Conservation (phyloP, 176 grass and related monocot species). For the Oryza coarctata region DNA sequence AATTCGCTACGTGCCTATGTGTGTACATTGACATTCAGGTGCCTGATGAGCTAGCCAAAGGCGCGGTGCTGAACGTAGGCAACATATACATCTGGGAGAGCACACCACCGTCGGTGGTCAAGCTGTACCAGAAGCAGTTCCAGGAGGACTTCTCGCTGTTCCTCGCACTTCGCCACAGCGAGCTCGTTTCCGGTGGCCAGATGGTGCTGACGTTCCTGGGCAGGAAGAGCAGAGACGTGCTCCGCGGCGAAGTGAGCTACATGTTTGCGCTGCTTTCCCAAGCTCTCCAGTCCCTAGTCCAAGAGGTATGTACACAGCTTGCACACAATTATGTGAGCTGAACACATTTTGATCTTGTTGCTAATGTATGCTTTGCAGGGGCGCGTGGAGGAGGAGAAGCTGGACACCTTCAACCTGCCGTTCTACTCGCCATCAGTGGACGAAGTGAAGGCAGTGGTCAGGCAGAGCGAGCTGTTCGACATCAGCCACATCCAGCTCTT, state of each 20-base stretch:
- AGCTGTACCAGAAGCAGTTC: constrained; percentile 39
- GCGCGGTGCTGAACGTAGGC: constrained; percentile 29
- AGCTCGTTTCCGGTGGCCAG: constrained; percentile 34
- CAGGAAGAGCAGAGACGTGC: constrained; percentile 29
- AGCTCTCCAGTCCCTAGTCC: constrained; percentile 46
- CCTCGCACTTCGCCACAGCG: constrained; percentile 32
- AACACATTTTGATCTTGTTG: background rate
- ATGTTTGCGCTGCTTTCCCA: constrained; percentile 27
- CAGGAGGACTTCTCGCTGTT: constrained; percentile 50
- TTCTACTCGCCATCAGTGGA: constrained; percentile 59
- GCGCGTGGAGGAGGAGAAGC: constrained; percentile 47
- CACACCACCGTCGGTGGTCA: constrained; percentile 32
- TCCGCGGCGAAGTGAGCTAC: constrained; percentile 29
- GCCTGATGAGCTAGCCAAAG: constrained; percentile 41
- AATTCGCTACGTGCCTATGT: too few relatives aligned
- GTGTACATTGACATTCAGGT: constrained; percentile 3
- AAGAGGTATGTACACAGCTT: constrained; percentile 16
- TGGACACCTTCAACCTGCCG: constrained; percentile 64
- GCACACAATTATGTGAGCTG: background rate
- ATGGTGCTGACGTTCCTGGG: constrained; percentile 52
- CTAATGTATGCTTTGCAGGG: constrained; percentile 38
- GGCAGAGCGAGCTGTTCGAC: constrained; percentile 41
- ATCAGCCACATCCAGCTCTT: constrained; percentile 39
- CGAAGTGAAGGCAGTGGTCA: constrained; percentile 48
- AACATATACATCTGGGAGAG: constrained; percentile 51